Evolutionary conservation across 768 basidiomycete genomes (phyloP).

Genomic region (Pilatotrama ljubarskyi): DNA sequence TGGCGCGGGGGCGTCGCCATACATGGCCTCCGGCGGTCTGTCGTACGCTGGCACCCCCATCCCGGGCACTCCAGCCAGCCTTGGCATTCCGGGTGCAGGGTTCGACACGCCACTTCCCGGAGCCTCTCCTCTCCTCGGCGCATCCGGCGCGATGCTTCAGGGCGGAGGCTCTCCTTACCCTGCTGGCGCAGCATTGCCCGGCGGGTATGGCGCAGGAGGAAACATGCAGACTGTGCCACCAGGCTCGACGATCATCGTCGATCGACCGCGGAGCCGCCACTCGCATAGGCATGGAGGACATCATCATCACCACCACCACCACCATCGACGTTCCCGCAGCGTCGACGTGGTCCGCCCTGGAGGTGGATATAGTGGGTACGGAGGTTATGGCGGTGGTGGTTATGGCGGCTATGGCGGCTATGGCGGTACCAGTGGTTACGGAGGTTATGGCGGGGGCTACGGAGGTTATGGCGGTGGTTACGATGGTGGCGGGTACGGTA

Average conservation of each 20-base stretch:
- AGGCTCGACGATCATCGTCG: conserved; percentile 1
- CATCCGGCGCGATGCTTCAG: background rate
- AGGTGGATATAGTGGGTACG: background rate
- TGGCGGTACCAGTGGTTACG: background rate
- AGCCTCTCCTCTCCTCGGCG: background rate
- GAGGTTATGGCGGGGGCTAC: background rate
- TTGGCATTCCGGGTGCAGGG: background rate
- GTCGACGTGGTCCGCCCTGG: background rate
- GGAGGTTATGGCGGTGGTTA: background rate
- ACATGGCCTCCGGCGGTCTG: background rate
- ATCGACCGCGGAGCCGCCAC: background rate
- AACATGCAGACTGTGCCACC: background rate
- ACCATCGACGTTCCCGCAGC: conserved; percentile 1
- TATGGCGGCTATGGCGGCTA: conserved; percentile 12
- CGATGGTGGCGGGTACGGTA: background rate
- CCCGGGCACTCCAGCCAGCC: background rate
- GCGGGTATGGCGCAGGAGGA: background rate
- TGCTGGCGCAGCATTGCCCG: background rate
- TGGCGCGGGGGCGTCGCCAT: background rate
- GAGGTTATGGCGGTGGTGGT: background rate
- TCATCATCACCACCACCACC: conserved; percentile 1
- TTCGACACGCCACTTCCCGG: background rate
- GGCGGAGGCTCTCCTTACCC: background rate
- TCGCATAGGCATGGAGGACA: conserved; percentile 5
- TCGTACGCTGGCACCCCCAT: background rate